These are phyloP conservation scores for Trametes cingulata DNA, from an alignment of 768 basidiomycete genomes.

Conservation along the genomic window DNA sequence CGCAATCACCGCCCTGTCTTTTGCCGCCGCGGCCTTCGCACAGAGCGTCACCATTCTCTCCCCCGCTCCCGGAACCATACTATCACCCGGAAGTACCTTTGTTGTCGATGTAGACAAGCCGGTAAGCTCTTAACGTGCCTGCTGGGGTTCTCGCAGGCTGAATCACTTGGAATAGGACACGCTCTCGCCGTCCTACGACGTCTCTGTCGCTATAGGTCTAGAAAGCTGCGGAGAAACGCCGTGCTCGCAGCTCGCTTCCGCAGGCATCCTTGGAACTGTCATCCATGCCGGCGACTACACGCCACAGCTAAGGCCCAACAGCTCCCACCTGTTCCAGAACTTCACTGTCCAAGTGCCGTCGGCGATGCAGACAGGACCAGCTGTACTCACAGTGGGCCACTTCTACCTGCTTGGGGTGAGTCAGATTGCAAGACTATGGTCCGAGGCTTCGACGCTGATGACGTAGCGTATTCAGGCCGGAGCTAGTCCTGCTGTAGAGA, in stretches of 20 bases:
- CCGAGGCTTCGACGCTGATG: no score
- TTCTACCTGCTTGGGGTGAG: slow-evolving; percentile 25
- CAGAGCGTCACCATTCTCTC: slow-evolving; percentile 7
- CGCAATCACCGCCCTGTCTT: background rate
- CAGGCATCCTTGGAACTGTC: background rate
- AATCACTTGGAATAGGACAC: background rate
- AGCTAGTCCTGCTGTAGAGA: background rate
- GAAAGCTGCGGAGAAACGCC: background rate
- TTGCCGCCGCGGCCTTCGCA: background rate
- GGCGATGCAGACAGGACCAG: slow-evolving; percentile 11
- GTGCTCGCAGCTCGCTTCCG: background rate
- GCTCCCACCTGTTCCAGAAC: slow-evolving; percentile 24
- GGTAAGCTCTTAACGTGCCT: background rate
- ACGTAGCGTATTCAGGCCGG: background rate
- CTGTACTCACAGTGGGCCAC: slow-evolving; percentile 19
- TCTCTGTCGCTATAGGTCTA: slow-evolving; percentile 9
- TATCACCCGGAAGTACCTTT: background rate
- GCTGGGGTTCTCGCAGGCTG: background rate
- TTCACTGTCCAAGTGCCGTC: slow-evolving; percentile 28
- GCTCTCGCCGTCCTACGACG: slow-evolving; percentile 6
- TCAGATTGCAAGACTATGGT: background rate
- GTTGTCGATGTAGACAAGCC: slow-evolving; percentile 12
- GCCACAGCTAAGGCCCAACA: slow-evolving; percentile 3
- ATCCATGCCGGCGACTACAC: background rate
- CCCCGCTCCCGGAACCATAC: background rate